phyloP scores from a whole-genome alignment of 805 yeast species.

The Sporopachydermia quercuum region DNA sequence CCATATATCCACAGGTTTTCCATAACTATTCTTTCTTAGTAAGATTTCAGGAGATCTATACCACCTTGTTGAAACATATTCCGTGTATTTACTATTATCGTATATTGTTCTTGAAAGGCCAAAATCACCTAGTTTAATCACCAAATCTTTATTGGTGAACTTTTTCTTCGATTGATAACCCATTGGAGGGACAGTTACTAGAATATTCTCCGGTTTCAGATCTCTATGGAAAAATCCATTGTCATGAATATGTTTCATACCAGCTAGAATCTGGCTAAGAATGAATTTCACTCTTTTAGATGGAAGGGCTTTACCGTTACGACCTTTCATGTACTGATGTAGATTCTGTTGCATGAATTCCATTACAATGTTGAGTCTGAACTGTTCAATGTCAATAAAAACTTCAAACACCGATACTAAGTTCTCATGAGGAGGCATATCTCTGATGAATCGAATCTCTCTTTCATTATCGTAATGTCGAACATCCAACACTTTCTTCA shows the following conservation, averaged over 20 bases:
- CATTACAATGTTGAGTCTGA: conserved; percentile 68
- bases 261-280: conserved; percentile 56
- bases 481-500: conserved; percentile 18
- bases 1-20: conserved; percentile 71
- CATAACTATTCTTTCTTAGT: conserved; percentile 44
- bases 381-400: conserved; percentile 49
- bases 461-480: conserved; percentile 24
- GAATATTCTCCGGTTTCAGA: conserved; percentile 84
- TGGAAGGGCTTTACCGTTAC: conserved; percentile 40
- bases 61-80: conserved; percentile 78
- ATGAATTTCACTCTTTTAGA: conserved; percentile 40
- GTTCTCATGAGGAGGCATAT: conserved; percentile 57
- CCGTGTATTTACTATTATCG: conserved; percentile 44
- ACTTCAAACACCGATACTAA: conserved; percentile 66
- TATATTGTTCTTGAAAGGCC: conserved; percentile 55
- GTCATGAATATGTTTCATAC: conserved; percentile 68
- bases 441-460: conserved; percentile 50
- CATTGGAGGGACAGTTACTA: conserved; percentile 37
- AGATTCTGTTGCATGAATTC: conserved; percentile 77
- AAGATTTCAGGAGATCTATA: conserved; percentile 74
- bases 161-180: neutral
- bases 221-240: conserved; percentile 71
- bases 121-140: conserved; percentile 66
- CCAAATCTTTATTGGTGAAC: conserved; percentile 22
- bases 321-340: conserved; percentile 56